These are phyloP conservation scores for Penicillium sp. DNA, from an alignment of 2,329 filamentous ascomycete genomes.

Conservation along the genomic window DNA sequence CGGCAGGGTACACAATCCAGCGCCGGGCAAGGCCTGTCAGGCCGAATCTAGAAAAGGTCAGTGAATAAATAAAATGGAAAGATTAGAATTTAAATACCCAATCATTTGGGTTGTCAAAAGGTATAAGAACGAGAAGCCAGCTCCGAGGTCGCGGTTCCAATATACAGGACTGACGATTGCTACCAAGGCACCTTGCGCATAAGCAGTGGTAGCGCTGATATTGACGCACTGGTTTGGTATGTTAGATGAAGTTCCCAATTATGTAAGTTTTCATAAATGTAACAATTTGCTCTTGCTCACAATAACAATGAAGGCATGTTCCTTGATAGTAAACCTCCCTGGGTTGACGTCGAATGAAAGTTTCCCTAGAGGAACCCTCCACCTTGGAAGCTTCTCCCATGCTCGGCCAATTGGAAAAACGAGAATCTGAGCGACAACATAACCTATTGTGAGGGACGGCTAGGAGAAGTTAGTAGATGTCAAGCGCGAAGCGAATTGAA, in stretches of 20 bases:
- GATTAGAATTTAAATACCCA: slow-evolving; percentile 10
- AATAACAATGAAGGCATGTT: slow-evolving; percentile 21
- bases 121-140: slow-evolving; percentile 29
- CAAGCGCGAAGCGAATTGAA: background rate
- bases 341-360: slow-evolving; percentile 19
- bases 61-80: background rate
- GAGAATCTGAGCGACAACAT: slow-evolving; percentile 20
- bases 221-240: slow-evolving; percentile 20
- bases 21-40: slow-evolving; percentile 18
- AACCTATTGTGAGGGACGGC: slow-evolving; percentile 19
- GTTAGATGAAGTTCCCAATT: background rate
- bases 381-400: slow-evolving; percentile 21
- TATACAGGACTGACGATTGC: slow-evolving; percentile 30
- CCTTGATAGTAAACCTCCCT: slow-evolving; percentile 18
- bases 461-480: background rate
- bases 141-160: slow-evolving; percentile 28
- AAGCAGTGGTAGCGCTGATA: slow-evolving; percentile 23
- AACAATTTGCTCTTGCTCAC: slow-evolving; percentile 3
- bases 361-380: slow-evolving; percentile 17
- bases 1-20: slow-evolving; percentile 19
- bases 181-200: slow-evolving; percentile 24
- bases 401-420: slow-evolving; percentile 17
- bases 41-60: slow-evolving; percentile 10
- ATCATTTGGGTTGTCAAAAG: slow-evolving; percentile 28
- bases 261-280: background rate